A percentile compares a stretch with the other conserved stretches of the same genome.
Evolutionary conservation across 176 grass and related monocot species (phyloP).

Genomic region (Oryza coarctata): DNA sequence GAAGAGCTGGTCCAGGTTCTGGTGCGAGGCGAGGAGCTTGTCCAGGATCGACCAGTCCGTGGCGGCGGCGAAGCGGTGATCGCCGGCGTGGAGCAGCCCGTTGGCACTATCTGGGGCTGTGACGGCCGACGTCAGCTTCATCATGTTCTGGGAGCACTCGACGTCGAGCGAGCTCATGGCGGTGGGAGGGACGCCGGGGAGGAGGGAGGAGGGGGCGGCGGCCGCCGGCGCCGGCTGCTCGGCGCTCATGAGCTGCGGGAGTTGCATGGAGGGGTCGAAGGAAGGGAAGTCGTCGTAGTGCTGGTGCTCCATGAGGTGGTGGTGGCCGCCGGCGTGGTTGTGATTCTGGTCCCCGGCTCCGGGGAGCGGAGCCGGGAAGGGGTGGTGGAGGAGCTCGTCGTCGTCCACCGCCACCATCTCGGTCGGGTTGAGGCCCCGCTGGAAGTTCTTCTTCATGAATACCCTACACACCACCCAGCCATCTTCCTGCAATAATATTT

Average conservation of each 20-base stretch:
- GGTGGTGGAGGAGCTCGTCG: conserved; percentile 56
- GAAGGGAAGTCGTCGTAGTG: conserved; percentile 55
- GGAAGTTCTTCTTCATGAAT: conserved; percentile 94
- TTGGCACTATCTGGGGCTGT: background rate
- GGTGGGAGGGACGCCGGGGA: conserved; percentile 13
- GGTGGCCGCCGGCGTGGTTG: conserved; percentile 5
- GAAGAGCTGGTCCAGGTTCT: conserved; percentile 82
- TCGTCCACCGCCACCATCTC: conserved; percentile 47
- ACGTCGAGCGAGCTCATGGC: conserved; percentile 52
- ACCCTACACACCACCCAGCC: conserved; percentile 98
- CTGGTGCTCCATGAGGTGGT: conserved; percentile 33
- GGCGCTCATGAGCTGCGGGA: conserved; percentile 76
- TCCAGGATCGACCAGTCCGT: conserved; percentile 94
- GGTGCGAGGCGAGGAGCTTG: conserved; percentile 94
- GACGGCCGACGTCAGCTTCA: conserved; percentile 55
- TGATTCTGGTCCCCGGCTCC: conserved; percentile 47
- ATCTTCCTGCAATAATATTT: conserved; percentile 63
- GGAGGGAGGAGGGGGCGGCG: conserved; percentile 23
- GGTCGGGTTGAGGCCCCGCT: conserved; percentile 40
- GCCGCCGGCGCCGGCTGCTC: conserved; percentile 35
- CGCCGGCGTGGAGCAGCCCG: conserved; percentile 26
- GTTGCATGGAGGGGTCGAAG: conserved; percentile 72
- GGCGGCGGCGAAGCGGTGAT: background rate
- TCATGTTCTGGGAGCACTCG: conserved; percentile 72
- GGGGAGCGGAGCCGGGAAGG: conserved; percentile 15